Evolutionary conservation across 1,284 basidiomycete species (phyloP).

Genomic region (Apiotrichum siamense): DNA sequence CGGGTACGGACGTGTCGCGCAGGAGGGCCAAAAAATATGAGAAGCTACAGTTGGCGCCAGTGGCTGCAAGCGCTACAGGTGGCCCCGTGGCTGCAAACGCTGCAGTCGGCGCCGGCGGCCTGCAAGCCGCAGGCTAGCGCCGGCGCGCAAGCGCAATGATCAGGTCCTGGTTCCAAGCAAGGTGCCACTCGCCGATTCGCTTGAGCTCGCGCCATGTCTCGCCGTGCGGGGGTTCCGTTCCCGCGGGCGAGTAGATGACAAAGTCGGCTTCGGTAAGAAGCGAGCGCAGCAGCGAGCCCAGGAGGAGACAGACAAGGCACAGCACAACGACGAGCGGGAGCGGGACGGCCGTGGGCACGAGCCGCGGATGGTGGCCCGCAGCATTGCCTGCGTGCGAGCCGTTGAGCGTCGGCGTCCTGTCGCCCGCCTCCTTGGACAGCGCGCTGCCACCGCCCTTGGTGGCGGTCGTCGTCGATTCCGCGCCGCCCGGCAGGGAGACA

Average conservation of each 20-base stretch:
- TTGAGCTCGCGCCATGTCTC: conserved; percentile 75
- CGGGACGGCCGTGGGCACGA: conserved; percentile 23
- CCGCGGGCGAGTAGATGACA: conserved; percentile 63
- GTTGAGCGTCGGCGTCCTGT: conserved; percentile 10
- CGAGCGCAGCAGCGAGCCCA: conserved; percentile 82
- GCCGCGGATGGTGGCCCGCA: conserved; percentile 1
- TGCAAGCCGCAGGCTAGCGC: too few relatives aligned
- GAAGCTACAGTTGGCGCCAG: too few relatives aligned
- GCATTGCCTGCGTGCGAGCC: not conserved
- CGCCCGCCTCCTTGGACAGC: not conserved
- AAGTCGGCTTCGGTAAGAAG: conserved; percentile 80
- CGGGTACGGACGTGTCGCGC: not conserved
- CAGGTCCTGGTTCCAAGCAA: conserved; percentile 37
- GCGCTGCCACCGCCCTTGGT: too few relatives aligned
- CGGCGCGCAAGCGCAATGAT: conserved; percentile 51
- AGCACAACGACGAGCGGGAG: conserved; percentile 59
- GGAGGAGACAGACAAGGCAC: conserved; percentile 78
- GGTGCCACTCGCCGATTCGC: conserved; percentile 59
- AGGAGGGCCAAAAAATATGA: too few relatives aligned
- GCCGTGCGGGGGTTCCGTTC: conserved; percentile 38
- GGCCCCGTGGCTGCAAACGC: too few relatives aligned
- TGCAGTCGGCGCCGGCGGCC: too few relatives aligned
- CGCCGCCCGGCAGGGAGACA: not conserved
- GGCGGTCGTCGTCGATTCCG: conserved; percentile 16
- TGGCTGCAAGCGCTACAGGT: too few relatives aligned